Evolutionary conservation across 805 yeast genomes (phyloP).

Genomic region (Candida incommunis): DNA sequence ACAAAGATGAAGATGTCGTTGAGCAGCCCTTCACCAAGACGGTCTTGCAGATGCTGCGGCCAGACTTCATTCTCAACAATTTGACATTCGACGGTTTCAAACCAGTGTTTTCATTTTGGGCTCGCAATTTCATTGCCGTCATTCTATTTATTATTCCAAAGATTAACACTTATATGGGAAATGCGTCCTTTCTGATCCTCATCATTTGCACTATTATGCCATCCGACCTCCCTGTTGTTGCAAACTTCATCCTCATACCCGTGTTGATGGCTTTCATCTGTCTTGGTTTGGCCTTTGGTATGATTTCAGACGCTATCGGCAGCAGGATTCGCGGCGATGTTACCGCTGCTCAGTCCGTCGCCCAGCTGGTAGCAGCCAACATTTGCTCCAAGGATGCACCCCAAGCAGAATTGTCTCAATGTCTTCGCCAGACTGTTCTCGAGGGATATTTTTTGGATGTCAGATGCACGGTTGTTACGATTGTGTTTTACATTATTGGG

Average conservation of each 20-base stretch:
- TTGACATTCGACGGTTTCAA: slow-evolving; percentile 7
- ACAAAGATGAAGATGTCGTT: not conserved
- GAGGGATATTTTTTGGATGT: slow-evolving; percentile 7
- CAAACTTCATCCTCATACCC: slow-evolving; percentile 2
- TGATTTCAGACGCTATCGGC: slow-evolving; percentile 7
- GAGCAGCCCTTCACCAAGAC: not conserved
- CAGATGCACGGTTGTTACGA: slow-evolving; percentile 5
- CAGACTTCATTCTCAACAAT: slow-evolving; percentile 10
- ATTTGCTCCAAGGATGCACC: slow-evolving; percentile 6
- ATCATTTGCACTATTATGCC: slow-evolving; percentile 7
- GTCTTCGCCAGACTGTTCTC: slow-evolving; percentile 4
- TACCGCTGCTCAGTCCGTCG: slow-evolving; percentile 1
- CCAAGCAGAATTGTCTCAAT: slow-evolving; percentile 1
- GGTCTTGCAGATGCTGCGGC: slow-evolving; percentile 1
- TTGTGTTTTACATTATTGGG: slow-evolving; percentile 4
- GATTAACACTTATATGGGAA: slow-evolving; percentile 8
- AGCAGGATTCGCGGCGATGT: slow-evolving; percentile 6
- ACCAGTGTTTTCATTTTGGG: slow-evolving; percentile 7
- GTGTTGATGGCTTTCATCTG: slow-evolving; percentile 1
- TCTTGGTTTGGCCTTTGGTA: slow-evolving; percentile 5
- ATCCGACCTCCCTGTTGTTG: slow-evolving; percentile 7
- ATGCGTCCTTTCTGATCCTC: slow-evolving; percentile 7
- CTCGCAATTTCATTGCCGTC: slow-evolving; percentile 5
- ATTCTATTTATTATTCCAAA: slow-evolving; percentile 3
- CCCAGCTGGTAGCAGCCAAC: slow-evolving; percentile 5